These are phyloP conservation scores for Globisporangium barbulae DNA, from an alignment of 352 stramenopile genomes.

Conservation along the genomic window DNA sequence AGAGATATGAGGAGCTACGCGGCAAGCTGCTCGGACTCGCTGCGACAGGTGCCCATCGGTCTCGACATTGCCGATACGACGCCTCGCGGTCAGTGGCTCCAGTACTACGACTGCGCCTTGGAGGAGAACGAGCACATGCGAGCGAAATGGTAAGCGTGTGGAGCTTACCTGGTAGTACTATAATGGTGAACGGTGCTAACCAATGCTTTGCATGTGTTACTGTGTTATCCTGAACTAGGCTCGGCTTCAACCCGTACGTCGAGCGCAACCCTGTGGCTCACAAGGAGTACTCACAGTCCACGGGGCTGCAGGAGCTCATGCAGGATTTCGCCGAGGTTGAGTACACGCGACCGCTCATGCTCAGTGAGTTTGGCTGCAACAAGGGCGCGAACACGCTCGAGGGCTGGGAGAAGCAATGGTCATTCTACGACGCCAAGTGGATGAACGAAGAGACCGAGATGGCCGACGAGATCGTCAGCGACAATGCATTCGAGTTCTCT, in stretches of 20 bases:
- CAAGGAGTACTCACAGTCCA: constrained; percentile 46
- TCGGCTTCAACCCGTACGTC: constrained; percentile 53
- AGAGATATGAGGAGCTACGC: constrained; percentile 55
- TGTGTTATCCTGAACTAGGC: constrained; percentile 2
- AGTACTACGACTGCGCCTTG: constrained; percentile 68
- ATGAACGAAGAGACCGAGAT: constrained; percentile 74
- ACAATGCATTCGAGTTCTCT: constrained; percentile 75
- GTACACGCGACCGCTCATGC: constrained; percentile 63
- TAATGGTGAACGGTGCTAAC: not conserved
- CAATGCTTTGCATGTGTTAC: not conserved
- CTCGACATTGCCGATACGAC: constrained; percentile 68
- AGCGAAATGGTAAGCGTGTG: constrained; percentile 30
- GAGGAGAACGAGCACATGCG: constrained; percentile 44
- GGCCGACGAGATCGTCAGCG: constrained; percentile 56
- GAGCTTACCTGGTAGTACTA: no score
- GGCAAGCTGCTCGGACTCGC: constrained; percentile 26
- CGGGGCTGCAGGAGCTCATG: constrained; percentile 62
- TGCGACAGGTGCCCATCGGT: constrained; percentile 66
- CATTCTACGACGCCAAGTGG: constrained; percentile 63
- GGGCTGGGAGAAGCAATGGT: constrained; percentile 60
- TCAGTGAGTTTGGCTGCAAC: constrained; percentile 78
- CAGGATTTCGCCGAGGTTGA: constrained; percentile 38
- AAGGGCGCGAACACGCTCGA: constrained; percentile 58
- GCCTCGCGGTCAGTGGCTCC: constrained; percentile 53
- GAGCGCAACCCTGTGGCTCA: constrained; percentile 39